Evolutionary conservation across 331 rosid species (phyloP), one percentile per base, ranked within the genome.

Genomic region (Cydonia oblonga): DNA sequence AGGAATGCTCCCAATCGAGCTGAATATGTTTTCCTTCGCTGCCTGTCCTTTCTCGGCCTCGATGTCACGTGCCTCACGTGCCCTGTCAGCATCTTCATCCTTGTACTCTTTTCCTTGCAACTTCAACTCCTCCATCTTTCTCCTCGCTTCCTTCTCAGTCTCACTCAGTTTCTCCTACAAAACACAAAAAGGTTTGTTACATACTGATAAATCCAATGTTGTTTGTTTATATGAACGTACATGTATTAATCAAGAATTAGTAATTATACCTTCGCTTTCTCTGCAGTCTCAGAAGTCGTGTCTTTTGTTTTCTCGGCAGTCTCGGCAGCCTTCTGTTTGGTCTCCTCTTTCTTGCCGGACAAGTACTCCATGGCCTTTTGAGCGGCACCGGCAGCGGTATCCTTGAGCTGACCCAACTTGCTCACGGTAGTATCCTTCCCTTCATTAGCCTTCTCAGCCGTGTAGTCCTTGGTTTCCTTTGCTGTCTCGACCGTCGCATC

Each of bases 351-450:
- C 85, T 85, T 91, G 4, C 89, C 89, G 0, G 88, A 32, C 52
- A 91, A 88, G 86, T 71, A 85, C 25, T 71, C 96, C 84, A 88
- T 74, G 3, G 96, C 91, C 26, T 75, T 80, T 58, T 75, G 74
- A 4, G 92, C 93, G 19, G 96, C 90, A 35, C 71, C 89, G 3
- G 88, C 80, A 19, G 96, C 87, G 0, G 89, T 78, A 24, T 87
- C 91, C 69, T 88, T 92, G 9, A 93, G 46, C 80, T 81, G 91
- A 9, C 90, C 96, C 19, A 93, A 88, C 82, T 85, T 93, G 70
- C 84, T 84, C 4, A 79, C 62, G 0, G 90, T 78, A 1, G 76
- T 75, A 5, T 89, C 96, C 57, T 85, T 90, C 29, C 87, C 96
- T 71, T 90, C 91, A 49, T 71, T 79, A 0, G 88, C 85, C 42